Base-by-base conservation (phyloP, 148 eudicot species). In the Heliosperma pusillum region DNA sequence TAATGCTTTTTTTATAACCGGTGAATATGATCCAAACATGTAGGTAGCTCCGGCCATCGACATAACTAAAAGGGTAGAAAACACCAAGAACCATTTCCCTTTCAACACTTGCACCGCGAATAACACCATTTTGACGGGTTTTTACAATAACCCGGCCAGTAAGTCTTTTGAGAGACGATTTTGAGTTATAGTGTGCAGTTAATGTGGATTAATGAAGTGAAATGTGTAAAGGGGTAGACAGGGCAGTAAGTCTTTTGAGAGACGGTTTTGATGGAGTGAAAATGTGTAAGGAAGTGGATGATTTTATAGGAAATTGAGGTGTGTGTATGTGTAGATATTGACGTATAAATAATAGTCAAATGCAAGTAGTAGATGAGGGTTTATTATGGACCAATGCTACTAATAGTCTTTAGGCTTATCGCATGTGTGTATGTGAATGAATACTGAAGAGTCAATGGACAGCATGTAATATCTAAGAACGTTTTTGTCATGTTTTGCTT, bases 61-160 rank as follows among this genome's bases (percentile, higher is more conserved):
- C 87, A 85, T 82, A 33, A 85, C 82, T 53, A 85, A 26, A 7
- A 85, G 56, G 17, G 85, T 79, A 1, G 77, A 83, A 69, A 85
- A 82, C 61, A 85, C 87, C 83, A 85, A 77, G 87, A 85, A 85
- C 87, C 87, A 85, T 56, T 85, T 42, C 13, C 87, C 84, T 30
- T 6, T 79, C 10, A 85, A 8, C 13, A 85, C 77, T 3, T 69
- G 74, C 17, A 13, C 25, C 65, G 21, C 44, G 13, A 80, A 75
- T 15, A 26, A 30, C 16, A n/a, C 73, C 17, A 62, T 25, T 25
- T 26, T 62, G 29, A 6, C 66, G 13, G 15, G 36, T 62, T 24
- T 22, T n/a, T n/a, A n/a, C n/a, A n/a, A n/a, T n/a, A n/a, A n/a
- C n/a, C n/a, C n/a, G n/a, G n/a, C n/a, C n/a, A n/a, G 52, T 47